A percentile compares a stretch with the other conserved stretches of the same genome.
Evolutionary conservation across 495 filamentous ascomycete species (phyloP).

Genomic region (Penicillium turbatum): DNA sequence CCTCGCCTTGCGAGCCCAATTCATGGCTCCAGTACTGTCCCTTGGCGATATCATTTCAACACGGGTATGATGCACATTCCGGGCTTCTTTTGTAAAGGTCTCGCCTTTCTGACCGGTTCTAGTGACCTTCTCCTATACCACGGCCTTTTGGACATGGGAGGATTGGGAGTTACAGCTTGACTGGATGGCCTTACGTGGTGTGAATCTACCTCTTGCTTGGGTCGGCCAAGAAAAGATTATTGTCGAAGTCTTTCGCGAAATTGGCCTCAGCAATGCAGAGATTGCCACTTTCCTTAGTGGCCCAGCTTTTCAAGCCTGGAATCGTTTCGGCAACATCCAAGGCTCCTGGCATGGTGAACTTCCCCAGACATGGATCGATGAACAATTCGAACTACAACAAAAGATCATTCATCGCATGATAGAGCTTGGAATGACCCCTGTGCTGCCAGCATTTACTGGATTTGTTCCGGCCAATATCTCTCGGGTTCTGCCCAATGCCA

Average conservation of each 20-base stretch:
- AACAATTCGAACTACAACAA: slow-evolving; percentile 45
- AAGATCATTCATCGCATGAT: slow-evolving; percentile 49
- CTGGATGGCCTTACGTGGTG: slow-evolving; percentile 51
- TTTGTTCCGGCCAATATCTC: slow-evolving; percentile 43
- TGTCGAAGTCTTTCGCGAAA: slow-evolving; percentile 45
- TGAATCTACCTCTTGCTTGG: slow-evolving; percentile 53
- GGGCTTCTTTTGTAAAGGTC: background rate
- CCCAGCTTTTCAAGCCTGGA: slow-evolving; percentile 54
- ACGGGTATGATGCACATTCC: slow-evolving; percentile 23
- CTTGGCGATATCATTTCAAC: slow-evolving; percentile 54
- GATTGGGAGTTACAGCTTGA: slow-evolving; percentile 54
- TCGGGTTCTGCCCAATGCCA: slow-evolving; percentile 39
- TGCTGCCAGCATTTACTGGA: slow-evolving; percentile 46
- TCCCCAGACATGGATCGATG: slow-evolving; percentile 44
- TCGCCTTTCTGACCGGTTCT: slow-evolving; percentile 3
- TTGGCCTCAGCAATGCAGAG: slow-evolving; percentile 43
- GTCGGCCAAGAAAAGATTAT: slow-evolving; percentile 51
- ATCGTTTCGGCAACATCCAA: slow-evolving; percentile 54
- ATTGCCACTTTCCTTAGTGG: slow-evolving; percentile 46
- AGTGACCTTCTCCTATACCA: slow-evolving; percentile 54
- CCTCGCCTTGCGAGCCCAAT: slow-evolving; percentile 16
- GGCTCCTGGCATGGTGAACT: slow-evolving; percentile 45
- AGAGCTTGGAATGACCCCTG: slow-evolving; percentile 52
- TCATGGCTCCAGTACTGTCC: slow-evolving; percentile 36
- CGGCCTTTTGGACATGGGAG: slow-evolving; percentile 51